Percentiles rank a stretch among this genome's conserved stretches.
These are phyloP conservation scores for Piper betle DNA, from an alignment of 164 flowering plant genomes.

Conservation along the genomic window DNA sequence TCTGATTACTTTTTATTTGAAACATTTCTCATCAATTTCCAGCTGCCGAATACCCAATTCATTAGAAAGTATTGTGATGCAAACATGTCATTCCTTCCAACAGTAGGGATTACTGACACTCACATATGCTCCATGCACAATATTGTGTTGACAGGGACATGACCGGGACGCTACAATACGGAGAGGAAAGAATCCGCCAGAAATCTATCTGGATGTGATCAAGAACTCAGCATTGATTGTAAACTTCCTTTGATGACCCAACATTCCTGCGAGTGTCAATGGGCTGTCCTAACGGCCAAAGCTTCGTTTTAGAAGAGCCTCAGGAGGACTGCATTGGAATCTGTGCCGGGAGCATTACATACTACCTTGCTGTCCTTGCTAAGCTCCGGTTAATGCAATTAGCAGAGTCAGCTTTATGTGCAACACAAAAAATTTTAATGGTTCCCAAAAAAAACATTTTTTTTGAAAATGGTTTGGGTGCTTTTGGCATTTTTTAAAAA, in stretches of 20 bases:
- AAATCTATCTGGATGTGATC: not conserved
- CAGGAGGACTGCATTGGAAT: too few species aligned
- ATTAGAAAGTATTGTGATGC: not conserved
- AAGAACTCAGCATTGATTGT: not conserved
- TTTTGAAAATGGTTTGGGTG: not conserved
- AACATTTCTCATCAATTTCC: not conserved
- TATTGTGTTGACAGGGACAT: not conserved
- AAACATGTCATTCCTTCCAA: not conserved
- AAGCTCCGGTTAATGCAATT: too few species aligned
- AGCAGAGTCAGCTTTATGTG: too few species aligned
- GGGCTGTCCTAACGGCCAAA: not conserved
- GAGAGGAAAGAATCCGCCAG: not conserved
- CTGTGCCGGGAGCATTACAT: not conserved
- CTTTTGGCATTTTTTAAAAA: not conserved
- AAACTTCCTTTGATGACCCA: not conserved
- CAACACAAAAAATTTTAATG: too few species aligned
- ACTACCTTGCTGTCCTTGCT: too few species aligned
- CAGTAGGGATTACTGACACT: not conserved
- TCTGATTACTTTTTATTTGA: not conserved
- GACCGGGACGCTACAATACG: not conserved
- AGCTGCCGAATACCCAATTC: not conserved
- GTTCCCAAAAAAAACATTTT: too few species aligned
- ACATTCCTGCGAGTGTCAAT: not conserved
- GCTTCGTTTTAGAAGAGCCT: not conserved
- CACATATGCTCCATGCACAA: not conserved